Evolutionary conservation across 768 basidiomycete genomes (phyloP), one percentile per base, ranked within the genome.

Genomic region (Phanerodontia chrysosporium): DNA sequence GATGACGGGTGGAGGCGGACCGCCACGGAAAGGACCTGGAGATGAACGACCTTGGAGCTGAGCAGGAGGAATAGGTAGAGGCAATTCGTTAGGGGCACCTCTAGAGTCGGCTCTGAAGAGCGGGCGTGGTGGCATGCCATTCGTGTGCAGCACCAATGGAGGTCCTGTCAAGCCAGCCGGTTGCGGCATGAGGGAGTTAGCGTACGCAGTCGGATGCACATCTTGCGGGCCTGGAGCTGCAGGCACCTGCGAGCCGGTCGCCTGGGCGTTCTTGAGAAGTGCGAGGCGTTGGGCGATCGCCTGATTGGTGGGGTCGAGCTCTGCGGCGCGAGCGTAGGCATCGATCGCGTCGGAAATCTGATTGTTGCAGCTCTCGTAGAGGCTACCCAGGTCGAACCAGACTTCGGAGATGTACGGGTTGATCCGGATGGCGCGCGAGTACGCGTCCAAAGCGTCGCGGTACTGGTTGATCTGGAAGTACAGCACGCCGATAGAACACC

Each of bases 391-490:
- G 75, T 98, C 95, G 72, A 96, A 98, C 94, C 94, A 95, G 7
- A 95, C 92, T 69, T 87, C 89, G 51, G 84, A 84, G 67, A 99
- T 98, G 78, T 96, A 98, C 0, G 97, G 97, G 71, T 98, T 98
- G 75, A 99, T 95, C 62, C 96, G 89, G 67, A 99, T 98, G 12
- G 97, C 97, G 16, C 96, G 90, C 28, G 97, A 98, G 74, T 99
- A 99, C 10, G 97, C 97, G 68, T 99, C 97, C 36, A 99, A 86
- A 2, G 96, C 96, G 69, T 99, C 97, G 54, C 95, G 93, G 78
- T 92, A 99, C 71, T 99, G 97, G 74, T 98, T 98, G 78, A 99
- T 98, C 71, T 99, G 95, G 81, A 97, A 99, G 72, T 99, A 99
- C 1, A 99, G 83, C 0, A 99, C 97, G 49, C 97, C 97, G 67